These are phyloP conservation scores for Tuber brumale DNA, from an alignment of 495 filamentous ascomycete genomes.

Conservation along the genomic window DNA sequence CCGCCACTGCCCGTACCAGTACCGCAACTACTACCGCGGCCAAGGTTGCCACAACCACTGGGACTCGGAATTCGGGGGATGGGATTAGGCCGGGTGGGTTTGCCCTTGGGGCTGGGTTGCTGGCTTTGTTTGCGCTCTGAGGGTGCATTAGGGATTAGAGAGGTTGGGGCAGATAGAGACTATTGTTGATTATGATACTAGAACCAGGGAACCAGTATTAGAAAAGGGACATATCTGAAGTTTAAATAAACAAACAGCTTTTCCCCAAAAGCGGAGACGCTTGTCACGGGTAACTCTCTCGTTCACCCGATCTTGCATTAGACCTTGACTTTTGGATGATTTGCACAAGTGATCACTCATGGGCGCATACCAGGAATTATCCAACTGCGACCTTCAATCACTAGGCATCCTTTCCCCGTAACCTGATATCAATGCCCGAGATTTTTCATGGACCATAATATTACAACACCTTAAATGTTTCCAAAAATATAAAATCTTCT, in stretches of 20 bases:
- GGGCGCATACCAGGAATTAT: background rate
- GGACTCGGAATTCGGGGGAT: background rate
- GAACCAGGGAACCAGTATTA: background rate
- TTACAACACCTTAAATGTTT: background rate
- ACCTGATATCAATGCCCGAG: background rate
- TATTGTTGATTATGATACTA: background rate
- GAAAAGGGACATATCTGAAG: background rate
- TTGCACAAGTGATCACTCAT: background rate
- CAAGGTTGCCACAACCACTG: background rate
- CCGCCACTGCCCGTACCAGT: background rate
- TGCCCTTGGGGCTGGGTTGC: background rate
- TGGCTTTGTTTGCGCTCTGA: background rate
- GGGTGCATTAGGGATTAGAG: background rate
- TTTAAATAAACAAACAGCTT: background rate
- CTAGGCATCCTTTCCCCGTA: background rate
- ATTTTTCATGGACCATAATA: too few relatives aligned
- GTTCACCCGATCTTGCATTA: background rate
- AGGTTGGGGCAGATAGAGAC: background rate
- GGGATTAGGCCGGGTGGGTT: background rate
- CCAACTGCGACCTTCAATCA: background rate
- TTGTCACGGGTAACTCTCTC: too few relatives aligned
- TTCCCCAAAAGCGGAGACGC: background rate
- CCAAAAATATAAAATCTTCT: too few relatives aligned
- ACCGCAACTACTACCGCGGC: background rate
- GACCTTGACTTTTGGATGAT: background rate